Evolutionary conservation across 1,284 basidiomycete species (phyloP).

Genomic region (Schizophyllum commune): DNA sequence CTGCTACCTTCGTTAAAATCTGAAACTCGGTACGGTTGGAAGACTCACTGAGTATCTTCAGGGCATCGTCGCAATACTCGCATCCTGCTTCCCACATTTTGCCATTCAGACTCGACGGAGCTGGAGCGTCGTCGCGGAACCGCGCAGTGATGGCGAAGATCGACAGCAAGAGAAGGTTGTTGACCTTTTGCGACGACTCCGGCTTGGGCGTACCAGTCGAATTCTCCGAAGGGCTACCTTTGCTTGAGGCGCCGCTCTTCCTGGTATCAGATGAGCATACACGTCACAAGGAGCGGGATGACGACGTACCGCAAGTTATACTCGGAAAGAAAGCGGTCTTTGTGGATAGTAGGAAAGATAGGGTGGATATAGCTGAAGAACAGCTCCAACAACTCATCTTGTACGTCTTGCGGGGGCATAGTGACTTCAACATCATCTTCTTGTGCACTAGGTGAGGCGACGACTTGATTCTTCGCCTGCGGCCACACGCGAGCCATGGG

Average conservation of each 20-base stretch:
- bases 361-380: slow-evolving; percentile 82
- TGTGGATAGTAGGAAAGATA: slow-evolving; percentile 69
- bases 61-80: slow-evolving; percentile 61
- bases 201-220: slow-evolving; percentile 25
- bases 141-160: slow-evolving; percentile 77
- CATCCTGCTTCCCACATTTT: slow-evolving; percentile 70
- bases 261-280: background rate
- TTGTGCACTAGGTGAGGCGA: slow-evolving; percentile 21
- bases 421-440: slow-evolving; percentile 39
- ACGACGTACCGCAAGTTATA: slow-evolving; percentile 47
- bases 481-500: slow-evolving; percentile 75
- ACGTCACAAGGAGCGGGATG: background rate
- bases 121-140: slow-evolving; percentile 46
- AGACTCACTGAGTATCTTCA: slow-evolving; percentile 53
- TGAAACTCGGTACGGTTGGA: no score
- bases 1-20: slow-evolving; percentile 24
- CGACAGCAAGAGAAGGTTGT: slow-evolving; percentile 63
- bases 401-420: slow-evolving; percentile 50
- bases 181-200: slow-evolving; percentile 53
- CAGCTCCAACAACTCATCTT: slow-evolving; percentile 61
- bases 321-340: slow-evolving; percentile 59
- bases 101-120: slow-evolving; percentile 33
- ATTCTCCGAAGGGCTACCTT: background rate
- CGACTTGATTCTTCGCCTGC: slow-evolving; percentile 34
- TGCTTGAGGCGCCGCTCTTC: background rate